Evolutionary conservation across 345 rosid genomes (phyloP).

Genomic region (Kernera saxatilis): DNA sequence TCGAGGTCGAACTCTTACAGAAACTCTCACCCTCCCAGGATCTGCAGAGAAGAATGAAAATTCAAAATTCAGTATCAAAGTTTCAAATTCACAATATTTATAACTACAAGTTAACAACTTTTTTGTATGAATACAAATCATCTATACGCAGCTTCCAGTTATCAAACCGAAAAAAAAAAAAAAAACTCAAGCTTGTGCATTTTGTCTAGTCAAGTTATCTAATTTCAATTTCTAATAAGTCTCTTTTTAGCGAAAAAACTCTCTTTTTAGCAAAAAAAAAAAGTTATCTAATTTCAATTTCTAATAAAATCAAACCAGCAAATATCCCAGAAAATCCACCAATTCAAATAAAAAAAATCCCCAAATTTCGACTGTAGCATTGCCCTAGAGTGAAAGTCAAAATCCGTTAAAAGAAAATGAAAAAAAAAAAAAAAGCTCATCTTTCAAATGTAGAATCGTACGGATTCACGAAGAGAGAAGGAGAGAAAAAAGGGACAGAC

Average conservation of each 20-base stretch:
- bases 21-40: slow-evolving; percentile 83
- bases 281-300: neutral
- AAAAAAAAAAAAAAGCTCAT: neutral
- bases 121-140: neutral
- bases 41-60: slow-evolving; percentile 30
- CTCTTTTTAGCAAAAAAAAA: too few species aligned
- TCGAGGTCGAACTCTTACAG: slow-evolving; percentile 80
- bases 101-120: neutral
- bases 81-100: neutral
- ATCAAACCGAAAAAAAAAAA: neutral
- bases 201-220: neutral
- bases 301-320: neutral
- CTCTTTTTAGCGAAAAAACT: too few species aligned
- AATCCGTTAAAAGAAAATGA: neutral
- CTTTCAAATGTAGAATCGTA: neutral
- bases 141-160: too few species aligned
- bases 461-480: neutral
- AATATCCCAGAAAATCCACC: neutral
- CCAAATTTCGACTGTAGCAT: slow-evolving; percentile 7
- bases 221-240: neutral
- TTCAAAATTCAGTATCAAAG: neutral
- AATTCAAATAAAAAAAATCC: neutral
- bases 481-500: slow-evolving; percentile 18
- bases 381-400: neutral
- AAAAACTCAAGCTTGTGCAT: neutral